These are phyloP conservation scores for Lachancea mirantina DNA, from an alignment of 805 yeast genomes.

Conservation along the genomic window DNA sequence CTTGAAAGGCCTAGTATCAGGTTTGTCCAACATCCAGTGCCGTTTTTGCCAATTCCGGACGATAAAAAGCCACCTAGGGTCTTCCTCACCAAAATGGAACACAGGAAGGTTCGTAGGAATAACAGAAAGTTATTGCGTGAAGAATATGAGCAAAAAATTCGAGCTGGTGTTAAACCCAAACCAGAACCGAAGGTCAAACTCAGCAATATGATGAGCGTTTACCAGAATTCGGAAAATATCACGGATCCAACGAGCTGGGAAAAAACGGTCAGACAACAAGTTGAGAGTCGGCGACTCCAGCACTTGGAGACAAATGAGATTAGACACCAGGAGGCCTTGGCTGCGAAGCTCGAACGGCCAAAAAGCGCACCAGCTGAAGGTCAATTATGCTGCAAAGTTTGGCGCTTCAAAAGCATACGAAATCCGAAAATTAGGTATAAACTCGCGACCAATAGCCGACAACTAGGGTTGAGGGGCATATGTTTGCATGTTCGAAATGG, in stretches of 20 bases:
- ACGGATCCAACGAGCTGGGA: slow-evolving; percentile 87
- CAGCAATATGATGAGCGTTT: slow-evolving; percentile 76
- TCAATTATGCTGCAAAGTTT: slow-evolving; percentile 39
- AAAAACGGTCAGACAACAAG: slow-evolving; percentile 57
- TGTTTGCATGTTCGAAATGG: slow-evolving; percentile 38
- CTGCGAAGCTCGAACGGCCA: slow-evolving; percentile 9
- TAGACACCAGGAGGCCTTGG: slow-evolving; percentile 37
- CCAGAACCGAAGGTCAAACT: slow-evolving; percentile 86
- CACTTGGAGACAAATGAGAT: slow-evolving; percentile 59
- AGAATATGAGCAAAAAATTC: slow-evolving; percentile 69
- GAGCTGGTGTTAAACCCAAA: slow-evolving; percentile 75
- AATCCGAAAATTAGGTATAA: slow-evolving; percentile 68
- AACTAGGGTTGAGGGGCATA: slow-evolving; percentile 59
- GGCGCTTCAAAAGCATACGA: slow-evolving; percentile 43
- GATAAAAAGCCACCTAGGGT: slow-evolving; percentile 38
- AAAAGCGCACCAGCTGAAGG: not conserved
- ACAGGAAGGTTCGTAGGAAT: slow-evolving; percentile 63
- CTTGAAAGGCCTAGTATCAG: slow-evolving; percentile 44
- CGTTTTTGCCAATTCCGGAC: slow-evolving; percentile 45
- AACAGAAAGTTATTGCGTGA: slow-evolving; percentile 56
- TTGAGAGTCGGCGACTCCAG: slow-evolving; percentile 47
- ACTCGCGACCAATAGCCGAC: slow-evolving; percentile 74
- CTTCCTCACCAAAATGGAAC: slow-evolving; percentile 68
- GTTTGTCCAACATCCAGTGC: slow-evolving; percentile 81
- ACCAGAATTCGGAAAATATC: slow-evolving; percentile 72